These are phyloP conservation scores for Thielaviopsis ethacetica DNA, from an alignment of 2,329 filamentous ascomycete genomes.

Conservation along the genomic window DNA sequence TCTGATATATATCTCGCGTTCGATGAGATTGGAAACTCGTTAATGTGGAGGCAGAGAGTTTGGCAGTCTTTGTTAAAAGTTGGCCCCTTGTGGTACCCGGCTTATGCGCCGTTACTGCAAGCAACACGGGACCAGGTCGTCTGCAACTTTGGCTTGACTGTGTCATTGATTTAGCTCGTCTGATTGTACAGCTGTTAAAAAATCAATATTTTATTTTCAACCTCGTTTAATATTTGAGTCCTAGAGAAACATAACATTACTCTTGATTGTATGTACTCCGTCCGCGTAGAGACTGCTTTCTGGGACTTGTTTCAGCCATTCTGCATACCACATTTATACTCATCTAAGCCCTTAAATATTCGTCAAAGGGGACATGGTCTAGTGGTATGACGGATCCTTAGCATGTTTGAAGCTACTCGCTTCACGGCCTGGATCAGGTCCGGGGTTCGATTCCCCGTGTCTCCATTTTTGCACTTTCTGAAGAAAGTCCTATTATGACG, in stretches of 20 bases:
- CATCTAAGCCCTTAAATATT: not conserved
- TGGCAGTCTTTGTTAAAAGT: not conserved
- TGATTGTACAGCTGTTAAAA: not conserved
- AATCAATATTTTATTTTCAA: not conserved
- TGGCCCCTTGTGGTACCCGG: not conserved
- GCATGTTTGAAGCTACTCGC: not conserved
- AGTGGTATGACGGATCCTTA: constrained; percentile 12
- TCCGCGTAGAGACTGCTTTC: no score
- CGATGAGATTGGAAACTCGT: not conserved
- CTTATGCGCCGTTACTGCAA: not conserved
- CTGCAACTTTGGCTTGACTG: no score
- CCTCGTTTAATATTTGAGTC: no score
- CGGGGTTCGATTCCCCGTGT: constrained; percentile 6
- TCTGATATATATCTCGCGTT: not conserved
- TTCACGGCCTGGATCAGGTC: not conserved
- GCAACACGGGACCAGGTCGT: no score
- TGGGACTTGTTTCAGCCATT: no score
- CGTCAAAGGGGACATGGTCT: constrained; percentile 8
- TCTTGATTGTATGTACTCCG: no score
- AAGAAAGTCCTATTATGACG: not conserved
- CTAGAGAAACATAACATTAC: no score
- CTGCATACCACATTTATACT: no score
- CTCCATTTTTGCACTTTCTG: constrained; percentile 4
- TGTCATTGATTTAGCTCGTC: not conserved
- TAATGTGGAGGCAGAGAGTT: not conserved